Conservation (phyloP, 2,329 filamentous ascomycete genomes). For the Chrysoporthe austroafricana region DNA sequence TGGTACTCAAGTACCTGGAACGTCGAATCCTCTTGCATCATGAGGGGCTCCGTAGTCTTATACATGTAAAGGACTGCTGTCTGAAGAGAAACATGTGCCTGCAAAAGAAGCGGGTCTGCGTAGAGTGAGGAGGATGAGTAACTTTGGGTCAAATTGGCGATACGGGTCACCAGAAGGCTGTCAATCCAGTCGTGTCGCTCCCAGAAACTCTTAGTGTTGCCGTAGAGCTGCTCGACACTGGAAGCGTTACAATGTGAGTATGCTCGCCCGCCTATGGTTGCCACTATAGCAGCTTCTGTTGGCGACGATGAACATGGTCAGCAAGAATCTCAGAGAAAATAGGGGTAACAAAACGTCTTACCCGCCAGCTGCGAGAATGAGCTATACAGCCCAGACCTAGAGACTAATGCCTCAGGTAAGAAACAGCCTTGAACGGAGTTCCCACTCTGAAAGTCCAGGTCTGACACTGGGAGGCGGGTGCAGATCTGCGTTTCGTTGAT, state of each 20-base stretch:
- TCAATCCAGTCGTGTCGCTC: conserved; percentile 2
- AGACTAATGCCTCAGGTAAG: not conserved
- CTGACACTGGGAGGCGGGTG: conserved; percentile 1
- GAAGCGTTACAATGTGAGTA: not conserved
- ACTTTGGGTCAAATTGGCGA: not conserved
- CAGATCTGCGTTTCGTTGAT: not conserved
- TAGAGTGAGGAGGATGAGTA: not conserved
- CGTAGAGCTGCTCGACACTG: not conserved
- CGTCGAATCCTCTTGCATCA: conserved; percentile 1
- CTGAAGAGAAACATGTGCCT: conserved; percentile 2
- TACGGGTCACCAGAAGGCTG: not conserved
- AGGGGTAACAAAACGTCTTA: not conserved
- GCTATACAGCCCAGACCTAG: not conserved
- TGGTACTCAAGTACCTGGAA: conserved; percentile 2
- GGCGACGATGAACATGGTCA: not conserved
- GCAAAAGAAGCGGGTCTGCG: not conserved
- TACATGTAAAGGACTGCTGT: conserved; percentile 4
- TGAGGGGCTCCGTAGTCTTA: not conserved
- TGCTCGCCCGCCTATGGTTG: conserved; percentile 1
- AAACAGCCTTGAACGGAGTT: not conserved
- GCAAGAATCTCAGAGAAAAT: not conserved
- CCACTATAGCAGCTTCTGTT: conserved; percentile 3
- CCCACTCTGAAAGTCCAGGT: not conserved
- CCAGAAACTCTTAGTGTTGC: not conserved
- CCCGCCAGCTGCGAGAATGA: not conserved